Conservation (phyloP, 805 yeast genomes). For the Kuraishia floccosa region DNA sequence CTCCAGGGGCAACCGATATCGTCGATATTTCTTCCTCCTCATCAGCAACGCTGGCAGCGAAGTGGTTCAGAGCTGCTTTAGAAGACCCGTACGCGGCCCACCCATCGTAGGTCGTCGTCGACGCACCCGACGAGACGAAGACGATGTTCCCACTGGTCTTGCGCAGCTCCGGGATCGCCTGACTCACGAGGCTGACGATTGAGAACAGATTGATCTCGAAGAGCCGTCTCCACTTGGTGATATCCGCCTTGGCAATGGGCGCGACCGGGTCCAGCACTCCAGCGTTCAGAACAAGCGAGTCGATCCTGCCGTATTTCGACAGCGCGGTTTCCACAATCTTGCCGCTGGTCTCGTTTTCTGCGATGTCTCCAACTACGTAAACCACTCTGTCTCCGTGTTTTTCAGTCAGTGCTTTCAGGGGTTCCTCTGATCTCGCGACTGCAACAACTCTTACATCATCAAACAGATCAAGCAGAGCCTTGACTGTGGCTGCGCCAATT, state of each 20-base stretch:
- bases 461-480: slow-evolving; percentile 26
- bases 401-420: slow-evolving; percentile 28
- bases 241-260: slow-evolving; percentile 36
- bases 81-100: slow-evolving; percentile 89
- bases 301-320: slow-evolving; percentile 40
- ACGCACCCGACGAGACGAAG: slow-evolving; percentile 88
- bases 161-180: slow-evolving; percentile 45
- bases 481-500: slow-evolving; percentile 71
- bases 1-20: slow-evolving; percentile 86
- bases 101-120: slow-evolving; percentile 49
- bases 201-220: slow-evolving; percentile 77
- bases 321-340: slow-evolving; percentile 33
- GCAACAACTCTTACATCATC: slow-evolving; percentile 42
- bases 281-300: slow-evolving; percentile 67
- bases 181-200: slow-evolving; percentile 45
- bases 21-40: slow-evolving; percentile 56
- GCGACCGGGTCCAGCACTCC: slow-evolving; percentile 77
- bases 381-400: slow-evolving; percentile 40
- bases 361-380: slow-evolving; percentile 49
- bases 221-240: slow-evolving; percentile 46
- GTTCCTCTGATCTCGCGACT: slow-evolving; percentile 54
- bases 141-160: slow-evolving; percentile 51
- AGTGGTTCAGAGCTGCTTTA: slow-evolving; percentile 83
- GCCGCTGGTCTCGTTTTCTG: slow-evolving; percentile 24
- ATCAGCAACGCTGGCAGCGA: slow-evolving; percentile 51